Base-by-base conservation (phyloP, 2,329 filamentous ascomycete genomes). In the Pseudogymnoascus sp. region DNA sequence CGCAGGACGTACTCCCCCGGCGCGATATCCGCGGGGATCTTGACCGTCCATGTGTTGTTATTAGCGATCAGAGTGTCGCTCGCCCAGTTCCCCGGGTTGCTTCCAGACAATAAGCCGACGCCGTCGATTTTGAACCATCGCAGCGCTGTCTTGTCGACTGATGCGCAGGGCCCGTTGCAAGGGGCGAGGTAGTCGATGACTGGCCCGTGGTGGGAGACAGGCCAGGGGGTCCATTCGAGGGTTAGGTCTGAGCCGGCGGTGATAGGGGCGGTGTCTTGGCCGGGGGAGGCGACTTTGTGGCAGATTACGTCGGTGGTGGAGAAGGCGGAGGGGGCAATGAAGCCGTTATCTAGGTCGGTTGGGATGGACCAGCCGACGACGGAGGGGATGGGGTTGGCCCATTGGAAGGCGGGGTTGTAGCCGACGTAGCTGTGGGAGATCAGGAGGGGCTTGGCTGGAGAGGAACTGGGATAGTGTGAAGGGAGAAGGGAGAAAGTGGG, bases 151-250 rank as follows among this genome's bases (percentile, higher is more conserved):
- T 77, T 76, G 65, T 77, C 70, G 7, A 75, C 75, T 0, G 70
- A 72, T 8, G 72, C 71, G 61, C 77, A 80, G 4, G 74, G 71
- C 26, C 77, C 75, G 33, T 72, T 71, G 64, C 71, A 72, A 43
- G 71, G 71, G 7, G 71, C 71, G 23, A 70, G 62, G 60, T 68
- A 68, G 59, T 72, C 70, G 12, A 71, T 70, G 16, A 72, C 63
- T 1, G 71, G 70, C 0, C 70, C 71, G 49, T 85, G 78, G 75
- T 90, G 83, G 62, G 78, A 81, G 10, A 80, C 76, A 16, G 86
- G 85, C 87, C 86, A 90, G n/a, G 77, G 76, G 63, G 78, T 82
- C 87, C 86, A 89, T 68, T 83, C 78, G 60, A 89, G 74, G 63
- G 81, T 76, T 67, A 89, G 72, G 10, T 76, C 77, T 65, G 77